phyloP scores from a whole-genome alignment of 2,329 filamentous ascomycete genomes.

The Talaromyces atroroseus region DNA sequence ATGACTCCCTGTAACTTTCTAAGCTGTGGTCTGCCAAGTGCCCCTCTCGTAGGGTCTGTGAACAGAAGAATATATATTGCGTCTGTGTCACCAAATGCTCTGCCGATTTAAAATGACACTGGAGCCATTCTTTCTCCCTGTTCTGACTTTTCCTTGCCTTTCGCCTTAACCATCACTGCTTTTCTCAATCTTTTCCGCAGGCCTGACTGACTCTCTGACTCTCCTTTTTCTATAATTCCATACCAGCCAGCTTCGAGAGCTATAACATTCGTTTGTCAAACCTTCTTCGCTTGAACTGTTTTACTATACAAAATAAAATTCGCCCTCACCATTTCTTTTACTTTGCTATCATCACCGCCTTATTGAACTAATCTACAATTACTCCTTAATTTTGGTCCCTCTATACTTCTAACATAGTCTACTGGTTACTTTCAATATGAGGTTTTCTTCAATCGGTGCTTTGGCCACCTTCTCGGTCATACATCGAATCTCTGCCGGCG shows the following conservation, averaged over 20 bases:
- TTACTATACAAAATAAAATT: slow-evolving; percentile 29
- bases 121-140: neutral
- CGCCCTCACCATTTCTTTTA: slow-evolving; percentile 23
- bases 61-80: neutral
- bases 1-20: neutral
- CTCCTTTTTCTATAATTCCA: slow-evolving; percentile 18
- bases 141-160: neutral
- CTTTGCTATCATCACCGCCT: slow-evolving; percentile 2
- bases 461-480: slow-evolving; percentile 18
- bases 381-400: neutral
- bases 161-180: neutral
- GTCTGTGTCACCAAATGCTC: neutral
- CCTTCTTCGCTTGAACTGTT: slow-evolving; percentile 4
- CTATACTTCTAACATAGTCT: neutral
- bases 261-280: slow-evolving; percentile 17
- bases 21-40: neutral
- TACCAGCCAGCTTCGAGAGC: slow-evolving; percentile 8
- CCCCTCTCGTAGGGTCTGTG: neutral
- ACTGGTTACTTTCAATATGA: slow-evolving; percentile 17
- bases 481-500: slow-evolving; percentile 21
- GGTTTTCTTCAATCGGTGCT: slow-evolving; percentile 16
- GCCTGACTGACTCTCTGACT: neutral
- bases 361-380: slow-evolving; percentile 17
- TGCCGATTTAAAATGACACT: slow-evolving; percentile 2
- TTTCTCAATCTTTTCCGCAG: neutral